A percentile compares a stretch with the other conserved stretches of the same genome.
phyloP scores from a whole-genome alignment of 169 alveolate species.

The Eimeria falciformis region DNA sequence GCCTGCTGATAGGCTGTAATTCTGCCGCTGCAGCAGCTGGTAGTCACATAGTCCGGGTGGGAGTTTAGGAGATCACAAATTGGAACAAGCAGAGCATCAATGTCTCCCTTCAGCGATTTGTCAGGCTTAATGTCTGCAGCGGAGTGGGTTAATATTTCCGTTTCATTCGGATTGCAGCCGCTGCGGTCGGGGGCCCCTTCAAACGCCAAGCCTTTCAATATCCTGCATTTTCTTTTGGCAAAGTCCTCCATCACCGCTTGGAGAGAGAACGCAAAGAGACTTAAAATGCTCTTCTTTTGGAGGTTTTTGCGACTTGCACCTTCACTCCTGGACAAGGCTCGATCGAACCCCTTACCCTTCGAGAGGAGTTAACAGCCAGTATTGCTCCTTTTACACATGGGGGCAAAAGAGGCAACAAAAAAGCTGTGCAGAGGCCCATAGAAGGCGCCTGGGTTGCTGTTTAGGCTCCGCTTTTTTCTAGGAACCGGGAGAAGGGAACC shows the following conservation, averaged over 20 bases:
- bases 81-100: neutral
- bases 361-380: too few relatives aligned
- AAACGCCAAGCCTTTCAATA: neutral
- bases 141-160: neutral
- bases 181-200: neutral
- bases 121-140: neutral
- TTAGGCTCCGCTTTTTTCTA: too few relatives aligned
- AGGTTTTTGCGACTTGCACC: too few relatives aligned
- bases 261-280: too few relatives aligned
- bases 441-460: too few relatives aligned
- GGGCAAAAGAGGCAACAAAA: too few relatives aligned
- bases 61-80: neutral
- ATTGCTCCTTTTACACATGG: too few relatives aligned
- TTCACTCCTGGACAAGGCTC: too few relatives aligned
- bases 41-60: constrained; percentile 5
- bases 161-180: neutral
- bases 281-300: too few relatives aligned
- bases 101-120: constrained; percentile 68
- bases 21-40: constrained; percentile 72
- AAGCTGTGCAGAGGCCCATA: too few relatives aligned
- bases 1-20: constrained; percentile 13
- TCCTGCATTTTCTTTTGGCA: neutral
- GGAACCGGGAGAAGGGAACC: too few relatives aligned
- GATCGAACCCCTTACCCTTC: too few relatives aligned
- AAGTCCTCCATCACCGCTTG: constrained; percentile 17